Conservation (phyloP, 2,329 filamentous ascomycete species). For the Cordyceps cateniannulata region DNA sequence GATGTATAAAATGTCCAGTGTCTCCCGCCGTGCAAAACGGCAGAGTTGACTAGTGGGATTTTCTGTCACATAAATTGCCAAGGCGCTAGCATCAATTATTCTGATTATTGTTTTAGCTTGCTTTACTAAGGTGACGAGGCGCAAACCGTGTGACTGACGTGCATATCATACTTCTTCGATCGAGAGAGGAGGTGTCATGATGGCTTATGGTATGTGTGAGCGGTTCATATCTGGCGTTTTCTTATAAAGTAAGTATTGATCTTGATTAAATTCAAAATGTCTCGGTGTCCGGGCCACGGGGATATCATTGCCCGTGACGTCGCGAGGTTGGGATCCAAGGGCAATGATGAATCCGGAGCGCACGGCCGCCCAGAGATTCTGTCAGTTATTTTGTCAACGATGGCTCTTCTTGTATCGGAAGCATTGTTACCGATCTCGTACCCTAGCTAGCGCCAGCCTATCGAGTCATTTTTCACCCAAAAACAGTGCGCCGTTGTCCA, state of each 20-base stretch:
- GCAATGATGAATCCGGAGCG: neutral
- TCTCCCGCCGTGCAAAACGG: neutral
- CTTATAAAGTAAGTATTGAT: neutral
- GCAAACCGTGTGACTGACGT: neutral
- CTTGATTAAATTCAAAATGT: neutral
- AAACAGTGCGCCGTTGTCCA: neutral
- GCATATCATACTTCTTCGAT: no score
- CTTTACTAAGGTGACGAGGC: neutral
- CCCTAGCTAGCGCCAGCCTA: neutral
- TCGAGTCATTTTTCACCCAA: neutral
- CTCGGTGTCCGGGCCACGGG: neutral
- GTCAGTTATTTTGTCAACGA: neutral
- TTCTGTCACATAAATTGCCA: neutral
- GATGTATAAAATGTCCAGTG: neutral
- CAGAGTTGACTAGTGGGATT: neutral
- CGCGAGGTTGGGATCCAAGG: neutral
- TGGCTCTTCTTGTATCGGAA: neutral
- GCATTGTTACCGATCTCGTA: neutral
- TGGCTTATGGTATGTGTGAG: no score
- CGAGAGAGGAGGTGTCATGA: no score
- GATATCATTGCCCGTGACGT: neutral
- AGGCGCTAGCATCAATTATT: neutral
- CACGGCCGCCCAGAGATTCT: neutral
- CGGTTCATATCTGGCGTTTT: no score
- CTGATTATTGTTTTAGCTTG: neutral